phyloP scores from a whole-genome alignment of 163 green algal species.

The Picocystis sp. region DNA sequence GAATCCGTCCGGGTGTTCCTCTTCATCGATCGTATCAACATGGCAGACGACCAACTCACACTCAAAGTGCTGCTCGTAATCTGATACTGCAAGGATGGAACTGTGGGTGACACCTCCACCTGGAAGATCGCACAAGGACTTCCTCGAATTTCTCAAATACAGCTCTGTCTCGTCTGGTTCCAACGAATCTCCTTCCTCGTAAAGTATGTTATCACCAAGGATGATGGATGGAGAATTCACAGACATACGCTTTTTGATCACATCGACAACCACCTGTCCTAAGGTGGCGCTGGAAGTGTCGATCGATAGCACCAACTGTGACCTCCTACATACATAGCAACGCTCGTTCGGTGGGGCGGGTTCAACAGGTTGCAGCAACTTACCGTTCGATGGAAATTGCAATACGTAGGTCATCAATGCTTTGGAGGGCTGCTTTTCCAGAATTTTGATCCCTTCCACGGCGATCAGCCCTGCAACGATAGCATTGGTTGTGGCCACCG shows the following conservation, averaged over 20 bases:
- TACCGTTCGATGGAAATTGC: slow-evolving; percentile 14
- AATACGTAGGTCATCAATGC: slow-evolving; percentile 19
- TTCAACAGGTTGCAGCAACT: slow-evolving; percentile 26
- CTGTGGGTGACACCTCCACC: slow-evolving; percentile 4
- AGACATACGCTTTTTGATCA: slow-evolving; percentile 56
- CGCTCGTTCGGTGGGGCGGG: slow-evolving; percentile 24
- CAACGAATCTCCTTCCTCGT: slow-evolving; percentile 42
- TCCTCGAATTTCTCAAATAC: slow-evolving; percentile 17
- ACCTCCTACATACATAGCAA: slow-evolving; percentile 74
- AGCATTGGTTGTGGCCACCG: slow-evolving; percentile 95
- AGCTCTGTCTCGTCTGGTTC: slow-evolving; percentile 43
- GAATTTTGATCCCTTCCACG: slow-evolving; percentile 72
- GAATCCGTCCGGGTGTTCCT: slow-evolving; percentile 42
- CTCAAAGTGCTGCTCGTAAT: slow-evolving; percentile 5
- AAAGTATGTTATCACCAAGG: slow-evolving; percentile 31
- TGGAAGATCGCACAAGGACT: slow-evolving; percentile 36
- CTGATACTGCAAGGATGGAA: neutral
- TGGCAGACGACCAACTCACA: slow-evolving; percentile 6
- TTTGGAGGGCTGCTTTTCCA: slow-evolving; percentile 15
- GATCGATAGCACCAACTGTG: slow-evolving; percentile 40
- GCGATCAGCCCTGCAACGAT: slow-evolving; percentile 84
- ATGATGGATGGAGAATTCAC: slow-evolving; percentile 46
- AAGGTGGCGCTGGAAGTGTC: slow-evolving; percentile 47
- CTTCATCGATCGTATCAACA: slow-evolving; percentile 37
- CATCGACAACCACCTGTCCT: slow-evolving; percentile 41